These are phyloP conservation scores for Ascochyta clinopodiicola DNA, from an alignment of 2,329 filamentous ascomycete genomes.

Conservation along the genomic window DNA sequence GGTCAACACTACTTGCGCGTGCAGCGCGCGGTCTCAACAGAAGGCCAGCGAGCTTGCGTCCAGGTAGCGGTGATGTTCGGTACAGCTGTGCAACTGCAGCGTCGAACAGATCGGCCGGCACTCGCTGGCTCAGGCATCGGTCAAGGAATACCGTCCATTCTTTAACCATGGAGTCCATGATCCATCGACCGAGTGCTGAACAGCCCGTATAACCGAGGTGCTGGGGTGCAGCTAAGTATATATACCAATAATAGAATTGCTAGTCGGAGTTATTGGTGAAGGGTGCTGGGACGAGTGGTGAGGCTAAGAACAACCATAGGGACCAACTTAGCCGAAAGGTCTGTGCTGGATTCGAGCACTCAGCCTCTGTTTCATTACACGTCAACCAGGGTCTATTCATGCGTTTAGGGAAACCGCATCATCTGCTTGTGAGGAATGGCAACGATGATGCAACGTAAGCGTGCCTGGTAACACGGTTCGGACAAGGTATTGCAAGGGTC, in stretches of 20 bases:
- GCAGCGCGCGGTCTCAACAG: constrained; percentile 42
- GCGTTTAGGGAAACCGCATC: not conserved
- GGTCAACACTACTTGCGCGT: constrained; percentile 40
- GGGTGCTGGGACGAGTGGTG: constrained; percentile 12
- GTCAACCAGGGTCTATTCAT: not conserved
- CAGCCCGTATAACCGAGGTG: constrained; percentile 21
- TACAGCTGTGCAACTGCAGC: constrained; percentile 41
- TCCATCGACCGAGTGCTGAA: constrained; percentile 27
- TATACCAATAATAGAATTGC: constrained; percentile 20
- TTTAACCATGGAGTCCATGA: constrained; percentile 44
- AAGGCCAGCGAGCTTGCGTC: constrained; percentile 44
- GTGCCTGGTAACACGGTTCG: not conserved
- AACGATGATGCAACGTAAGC: not conserved
- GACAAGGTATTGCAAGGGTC: not conserved
- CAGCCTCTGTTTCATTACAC: not conserved
- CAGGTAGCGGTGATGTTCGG: constrained; percentile 43
- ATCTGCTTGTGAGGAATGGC: not conserved
- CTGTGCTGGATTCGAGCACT: not conserved
- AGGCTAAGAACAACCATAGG: not conserved
- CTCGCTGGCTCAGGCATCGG: constrained; percentile 42
- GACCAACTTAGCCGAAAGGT: constrained; percentile 12
- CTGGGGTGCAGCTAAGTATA: constrained; percentile 17
- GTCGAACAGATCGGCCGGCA: constrained; percentile 44
- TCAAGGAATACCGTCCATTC: constrained; percentile 46
- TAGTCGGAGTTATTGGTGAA: constrained; percentile 11